Base-by-base conservation (phyloP, 1,139 yeast genomes). In the Yamadazyma diospyri region DNA sequence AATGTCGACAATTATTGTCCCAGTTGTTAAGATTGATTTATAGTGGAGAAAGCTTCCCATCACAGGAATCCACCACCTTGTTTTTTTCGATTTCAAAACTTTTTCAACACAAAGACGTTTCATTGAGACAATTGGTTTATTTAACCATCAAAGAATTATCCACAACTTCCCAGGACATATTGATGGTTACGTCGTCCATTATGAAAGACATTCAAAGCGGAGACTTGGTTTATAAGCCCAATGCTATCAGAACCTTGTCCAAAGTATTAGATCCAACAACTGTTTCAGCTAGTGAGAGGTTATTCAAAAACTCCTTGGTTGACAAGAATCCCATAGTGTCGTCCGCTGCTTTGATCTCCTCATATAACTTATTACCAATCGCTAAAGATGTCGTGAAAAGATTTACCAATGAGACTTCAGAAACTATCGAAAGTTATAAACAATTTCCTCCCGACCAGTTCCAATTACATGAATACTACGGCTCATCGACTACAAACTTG, bases 191-290 rank as follows among this genome's bases (percentile, higher is more conserved):
- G 20, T 86, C 97, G 6, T 86, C 96, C 14, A 89, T 92, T 52
- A 94, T 92, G 97, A 89, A 89, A 65, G 98, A 92, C 63, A 86
- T 92, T 39, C 97, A 94, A 63, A 81, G 82, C 40, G 89, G 89
- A 44, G 95, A 87, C 43, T 70, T 78, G 43, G 69, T 88, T 39
- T 88, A 83, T 61, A 87, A 89, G 55, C 96, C 98, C 37, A 84
- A 92, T 57, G 97, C 99, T 20, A 84, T 92, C 46, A 79, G 98
- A 56, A 85, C 98, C 0, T 73, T 92, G 49, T 78, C 89, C 14
- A 77, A 94, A 48, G 95, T 92, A 29, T 74, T 94, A 53, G 98
- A 92, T 56, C 84, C 89, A 23, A 76, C 95, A 29, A 89, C 95
- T 7, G 95, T 94, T 26, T 92, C 88, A 46, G 88, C 95, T 21